A percentile compares a stretch with the other conserved stretches of the same genome.
These are phyloP conservation scores for Phytopythium chamaehyphon DNA, from an alignment of 352 stramenopile species.

Conservation along the genomic window DNA sequence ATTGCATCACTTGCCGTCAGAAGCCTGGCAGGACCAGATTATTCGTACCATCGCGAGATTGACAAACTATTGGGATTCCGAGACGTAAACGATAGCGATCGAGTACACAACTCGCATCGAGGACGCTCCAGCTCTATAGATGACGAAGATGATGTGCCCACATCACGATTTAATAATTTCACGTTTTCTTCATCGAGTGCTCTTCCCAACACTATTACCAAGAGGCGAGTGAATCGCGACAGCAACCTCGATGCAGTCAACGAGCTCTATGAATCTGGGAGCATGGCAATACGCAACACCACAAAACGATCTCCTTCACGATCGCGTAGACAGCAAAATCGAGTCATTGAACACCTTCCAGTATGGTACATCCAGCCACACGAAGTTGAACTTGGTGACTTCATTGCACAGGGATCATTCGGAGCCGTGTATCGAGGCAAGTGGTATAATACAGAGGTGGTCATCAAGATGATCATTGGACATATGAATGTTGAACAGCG, in stretches of 20 bases:
- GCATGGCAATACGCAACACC: no score
- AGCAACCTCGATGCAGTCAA: no score
- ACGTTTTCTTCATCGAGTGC: no score
- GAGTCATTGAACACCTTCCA: not conserved
- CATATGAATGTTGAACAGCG: not conserved
- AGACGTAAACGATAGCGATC: not conserved
- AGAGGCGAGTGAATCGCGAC: no score
- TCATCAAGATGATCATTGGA: conserved; percentile 18
- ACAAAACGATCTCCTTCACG: no score
- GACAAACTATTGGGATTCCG: not conserved
- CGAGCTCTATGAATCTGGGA: no score
- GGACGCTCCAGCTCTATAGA: not conserved
- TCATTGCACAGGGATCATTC: conserved; percentile 16
- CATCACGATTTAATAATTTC: no score
- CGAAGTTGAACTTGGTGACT: conserved; percentile 22
- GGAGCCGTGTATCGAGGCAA: conserved; percentile 21
- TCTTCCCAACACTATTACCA: no score
- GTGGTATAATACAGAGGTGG: conserved; percentile 19
- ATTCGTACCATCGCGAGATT: conserved; percentile 4
- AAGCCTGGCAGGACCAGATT: not conserved
- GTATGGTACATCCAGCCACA: conserved; percentile 28
- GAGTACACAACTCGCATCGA: not conserved
- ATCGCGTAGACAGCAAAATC: no score
- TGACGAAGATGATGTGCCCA: no score
- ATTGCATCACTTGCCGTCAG: not conserved